phyloP scores from a whole-genome alignment of 176 grass and related monocot genomes.

The Phragmites australis region DNA sequence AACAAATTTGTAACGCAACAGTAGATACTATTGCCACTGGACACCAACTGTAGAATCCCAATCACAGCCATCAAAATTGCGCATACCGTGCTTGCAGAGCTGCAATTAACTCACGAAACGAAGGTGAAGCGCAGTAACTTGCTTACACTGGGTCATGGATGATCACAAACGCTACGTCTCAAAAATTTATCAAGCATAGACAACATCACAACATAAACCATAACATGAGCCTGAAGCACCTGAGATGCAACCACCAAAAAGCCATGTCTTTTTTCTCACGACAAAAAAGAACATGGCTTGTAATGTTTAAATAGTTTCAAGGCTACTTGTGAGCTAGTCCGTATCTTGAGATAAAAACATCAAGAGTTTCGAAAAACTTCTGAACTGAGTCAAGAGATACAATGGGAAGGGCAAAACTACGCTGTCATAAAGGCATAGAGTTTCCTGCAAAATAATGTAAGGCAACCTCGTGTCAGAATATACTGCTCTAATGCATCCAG shows the following conservation, averaged over 20 bases:
- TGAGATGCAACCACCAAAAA: neutral
- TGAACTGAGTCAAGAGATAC: neutral
- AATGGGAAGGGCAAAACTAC: neutral
- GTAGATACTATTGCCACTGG: too few relatives aligned
- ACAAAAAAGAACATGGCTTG: neutral
- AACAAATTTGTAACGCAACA: too few relatives aligned
- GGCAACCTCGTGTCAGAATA: neutral
- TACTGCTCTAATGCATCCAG: neutral
- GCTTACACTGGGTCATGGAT: too few relatives aligned
- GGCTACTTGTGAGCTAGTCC: neutral
- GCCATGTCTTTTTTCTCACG: neutral
- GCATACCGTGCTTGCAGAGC: neutral
- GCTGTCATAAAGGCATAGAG: constrained; percentile 41
- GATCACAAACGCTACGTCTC: neutral
- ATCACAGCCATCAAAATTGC: neutral
- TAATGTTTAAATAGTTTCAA: constrained; percentile 2
- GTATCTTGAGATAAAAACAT: neutral
- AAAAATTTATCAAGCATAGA: neutral
- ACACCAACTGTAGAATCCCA: too few relatives aligned
- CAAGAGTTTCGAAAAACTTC: neutral
- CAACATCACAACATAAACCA: neutral
- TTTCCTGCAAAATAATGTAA: constrained; percentile 18
- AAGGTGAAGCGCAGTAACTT: too few relatives aligned
- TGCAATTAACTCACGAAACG: too few relatives aligned
- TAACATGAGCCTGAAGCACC: neutral